These are phyloP conservation scores for Maudiozyma serrabonitensis DNA, from an alignment of 805 yeast genomes.

Conservation along the genomic window DNA sequence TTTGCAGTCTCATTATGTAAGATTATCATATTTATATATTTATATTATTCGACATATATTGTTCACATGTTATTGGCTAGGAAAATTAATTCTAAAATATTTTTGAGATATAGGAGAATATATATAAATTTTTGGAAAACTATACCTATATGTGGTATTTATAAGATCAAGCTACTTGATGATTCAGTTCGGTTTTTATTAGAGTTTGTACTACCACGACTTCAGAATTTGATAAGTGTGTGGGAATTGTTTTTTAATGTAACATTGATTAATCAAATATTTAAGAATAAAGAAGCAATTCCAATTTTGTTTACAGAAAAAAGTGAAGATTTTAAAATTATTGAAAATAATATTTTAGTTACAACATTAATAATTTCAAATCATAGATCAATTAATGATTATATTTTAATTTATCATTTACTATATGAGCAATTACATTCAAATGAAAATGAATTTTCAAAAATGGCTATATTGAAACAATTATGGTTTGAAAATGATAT, in stretches of 20 bases:
- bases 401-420: slow-evolving; percentile 39
- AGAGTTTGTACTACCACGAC: slow-evolving; percentile 5
- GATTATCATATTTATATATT: not conserved
- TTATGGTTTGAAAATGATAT: slow-evolving; percentile 3
- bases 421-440: not conserved
- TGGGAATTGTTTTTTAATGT: slow-evolving; percentile 13
- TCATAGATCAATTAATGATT: slow-evolving; percentile 63
- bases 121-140: slow-evolving; percentile 8
- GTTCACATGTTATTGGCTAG: not conserved
- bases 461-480: not conserved
- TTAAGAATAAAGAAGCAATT: slow-evolving; percentile 14
- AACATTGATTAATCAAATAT: slow-evolving; percentile 13
- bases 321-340: slow-evolving; percentile 13
- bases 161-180: slow-evolving; percentile 3
- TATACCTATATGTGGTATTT: slow-evolving; percentile 16
- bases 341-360: slow-evolving; percentile 3
- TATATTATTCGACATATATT: not conserved
- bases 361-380: slow-evolving; percentile 33
- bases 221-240: slow-evolving; percentile 6
- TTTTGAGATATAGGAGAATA: not conserved
- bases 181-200: not conserved
- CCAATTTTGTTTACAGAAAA: slow-evolving; percentile 19
- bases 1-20: not conserved
- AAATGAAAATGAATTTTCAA: not conserved
- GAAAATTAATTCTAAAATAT: not conserved